phyloP scores from a whole-genome alignment of 192 early-diverging fungal species.

The Coemansia sp. region DNA sequence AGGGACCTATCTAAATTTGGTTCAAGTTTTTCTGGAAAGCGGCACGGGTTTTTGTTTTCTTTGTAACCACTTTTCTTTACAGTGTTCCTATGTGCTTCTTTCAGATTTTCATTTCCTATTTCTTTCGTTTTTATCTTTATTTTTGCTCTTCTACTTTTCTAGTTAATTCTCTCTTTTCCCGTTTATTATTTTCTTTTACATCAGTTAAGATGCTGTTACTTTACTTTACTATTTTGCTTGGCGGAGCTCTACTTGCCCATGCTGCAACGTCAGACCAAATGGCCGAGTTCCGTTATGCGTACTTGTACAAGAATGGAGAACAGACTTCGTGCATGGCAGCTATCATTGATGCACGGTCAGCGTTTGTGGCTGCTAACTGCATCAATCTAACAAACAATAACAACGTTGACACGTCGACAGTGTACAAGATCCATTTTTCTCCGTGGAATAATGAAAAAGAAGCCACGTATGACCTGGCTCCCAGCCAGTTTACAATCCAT shows the following conservation, averaged over 20 bases:
- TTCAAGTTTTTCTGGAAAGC: too few species aligned
- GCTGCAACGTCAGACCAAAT: not conserved
- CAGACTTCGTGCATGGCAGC: slow-evolving; percentile 46
- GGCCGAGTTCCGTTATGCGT: not conserved
- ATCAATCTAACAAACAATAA: slow-evolving; percentile 10
- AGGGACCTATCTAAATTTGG: too few species aligned
- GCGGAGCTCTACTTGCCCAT: not conserved
- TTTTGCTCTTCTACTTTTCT: not conserved
- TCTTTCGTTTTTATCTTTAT: not conserved
- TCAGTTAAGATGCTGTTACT: not conserved
- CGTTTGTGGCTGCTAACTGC: slow-evolving; percentile 41
- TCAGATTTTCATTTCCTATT: not conserved
- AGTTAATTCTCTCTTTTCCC: not conserved
- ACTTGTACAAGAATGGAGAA: slow-evolving; percentile 21
- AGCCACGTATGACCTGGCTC: not conserved
- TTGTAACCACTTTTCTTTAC: not conserved
- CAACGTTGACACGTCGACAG: slow-evolving; percentile 10
- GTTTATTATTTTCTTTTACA: not conserved
- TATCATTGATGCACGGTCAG: slow-evolving; percentile 25
- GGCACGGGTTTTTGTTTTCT: not conserved
- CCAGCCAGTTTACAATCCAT: not conserved
- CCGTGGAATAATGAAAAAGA: not conserved
- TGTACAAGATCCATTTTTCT: slow-evolving; percentile 15
- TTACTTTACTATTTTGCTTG: not conserved
- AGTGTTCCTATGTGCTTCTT: not conserved